Conservation (phyloP, 257 asterid genomes). For the Catharanthus roseus region DNA sequence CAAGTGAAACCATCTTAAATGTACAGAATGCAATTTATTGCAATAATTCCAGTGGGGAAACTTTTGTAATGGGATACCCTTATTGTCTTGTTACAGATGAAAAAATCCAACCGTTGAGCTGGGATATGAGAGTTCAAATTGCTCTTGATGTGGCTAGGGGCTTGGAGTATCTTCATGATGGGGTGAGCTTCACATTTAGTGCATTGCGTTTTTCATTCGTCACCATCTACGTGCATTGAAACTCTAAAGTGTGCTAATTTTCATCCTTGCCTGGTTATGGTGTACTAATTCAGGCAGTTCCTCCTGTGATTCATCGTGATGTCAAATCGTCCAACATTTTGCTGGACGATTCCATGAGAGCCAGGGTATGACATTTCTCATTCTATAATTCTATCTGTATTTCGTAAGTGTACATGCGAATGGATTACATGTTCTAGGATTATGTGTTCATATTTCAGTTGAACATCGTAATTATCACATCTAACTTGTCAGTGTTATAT, state of each 20-base stretch:
- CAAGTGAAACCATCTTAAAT: neutral
- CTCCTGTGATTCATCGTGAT: constrained; percentile 90
- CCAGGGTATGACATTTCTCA: constrained; percentile 49
- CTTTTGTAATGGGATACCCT: neutral
- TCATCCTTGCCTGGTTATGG: constrained; percentile 15
- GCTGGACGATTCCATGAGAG: constrained; percentile 87
- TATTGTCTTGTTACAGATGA: constrained; percentile 39
- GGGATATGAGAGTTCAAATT: constrained; percentile 77
- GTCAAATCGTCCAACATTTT: constrained; percentile 87
- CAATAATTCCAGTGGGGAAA: neutral
- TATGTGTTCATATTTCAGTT: neutral
- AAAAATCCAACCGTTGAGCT: constrained; percentile 48
- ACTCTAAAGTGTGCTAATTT: neutral
- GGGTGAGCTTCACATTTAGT: constrained; percentile 44
- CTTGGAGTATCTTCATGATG: constrained; percentile 96
- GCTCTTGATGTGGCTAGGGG: constrained; percentile 98
- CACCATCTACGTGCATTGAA: neutral
- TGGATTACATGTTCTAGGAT: neutral
- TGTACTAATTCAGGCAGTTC: constrained; percentile 69
- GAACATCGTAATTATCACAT: neutral
- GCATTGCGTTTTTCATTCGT: neutral
- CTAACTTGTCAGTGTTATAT: neutral
- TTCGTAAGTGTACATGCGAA: neutral
- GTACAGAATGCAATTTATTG: neutral
- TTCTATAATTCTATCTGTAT: constrained; percentile 7